Evolutionary conservation across 164 flowering plant species (phyloP), one percentile per base, ranked within the genome.

Genomic region (Paratinospora sagittata): DNA sequence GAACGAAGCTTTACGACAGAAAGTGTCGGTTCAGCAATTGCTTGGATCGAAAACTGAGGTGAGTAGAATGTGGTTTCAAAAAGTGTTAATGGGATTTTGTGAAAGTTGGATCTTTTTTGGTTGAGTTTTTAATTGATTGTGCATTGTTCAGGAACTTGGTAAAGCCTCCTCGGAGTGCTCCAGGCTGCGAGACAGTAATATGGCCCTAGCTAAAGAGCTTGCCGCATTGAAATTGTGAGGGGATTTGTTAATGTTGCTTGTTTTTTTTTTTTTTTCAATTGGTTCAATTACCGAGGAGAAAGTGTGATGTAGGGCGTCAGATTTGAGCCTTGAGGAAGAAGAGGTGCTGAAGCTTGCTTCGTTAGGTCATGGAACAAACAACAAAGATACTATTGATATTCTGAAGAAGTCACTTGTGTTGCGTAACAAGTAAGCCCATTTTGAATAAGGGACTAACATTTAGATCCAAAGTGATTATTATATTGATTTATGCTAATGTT

Each of bases 161-260:
- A 85, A 75, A 71, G 76, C 87, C 17, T 72, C 80, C 17, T 58
- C 75, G 43, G 90, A 88, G 69, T 81, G 90, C 82, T 77, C 74
- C 39, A 89, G 76, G 76, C 73, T 87, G 74, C 87, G 90, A 75
- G 89, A 89, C 66, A 89, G 87, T 74, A 89, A 82, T 75, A 75
- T 89, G 84, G 89, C 89, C 2, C 74, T 95, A 75, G 97, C 92
- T 67, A 95, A 92, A 83, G 99, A 96, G 79, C 88, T 93, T 71
- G 96, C 92, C 19, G 81, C 96, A 67, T 77, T 92, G 21, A 93
- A 93, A 83, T 75, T 93, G 98, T 96, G 70, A 81, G 90, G 70
- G 45, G 3, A 21, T n/a, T 66, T 14, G 21, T 23, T 49, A 27
- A 13, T 60, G 10, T 33, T 58, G 30, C 0, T 41, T 43, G 37